phyloP scores from a whole-genome alignment of 2,329 filamentous ascomycete genomes.

The Penicillium concentricum region DNA sequence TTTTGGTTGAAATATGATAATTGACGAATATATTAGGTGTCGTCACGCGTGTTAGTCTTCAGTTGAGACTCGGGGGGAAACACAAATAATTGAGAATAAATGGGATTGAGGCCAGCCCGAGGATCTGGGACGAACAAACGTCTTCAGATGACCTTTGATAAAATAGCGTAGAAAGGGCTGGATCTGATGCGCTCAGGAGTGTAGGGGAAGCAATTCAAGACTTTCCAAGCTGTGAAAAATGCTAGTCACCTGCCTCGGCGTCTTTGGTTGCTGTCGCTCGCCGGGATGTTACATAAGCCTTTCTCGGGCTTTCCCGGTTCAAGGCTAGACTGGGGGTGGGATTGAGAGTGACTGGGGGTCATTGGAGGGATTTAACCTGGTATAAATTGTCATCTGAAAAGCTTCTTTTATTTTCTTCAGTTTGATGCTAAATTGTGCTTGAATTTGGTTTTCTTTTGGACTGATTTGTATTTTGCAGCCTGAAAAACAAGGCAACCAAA shows the following conservation, averaged over 20 bases:
- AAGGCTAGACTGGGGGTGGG: not conserved
- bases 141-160: slow-evolving; percentile 17
- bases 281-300: slow-evolving; percentile 23
- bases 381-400: not conserved
- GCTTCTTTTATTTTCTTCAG: not conserved
- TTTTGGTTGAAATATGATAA: slow-evolving; percentile 28
- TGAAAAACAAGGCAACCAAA: not conserved
- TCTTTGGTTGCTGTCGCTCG: slow-evolving; percentile 28
- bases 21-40: slow-evolving; percentile 18
- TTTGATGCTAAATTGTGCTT: not conserved
- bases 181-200: slow-evolving; percentile 27
- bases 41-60: slow-evolving; percentile 27
- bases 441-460: not conserved
- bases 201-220: slow-evolving; percentile 25
- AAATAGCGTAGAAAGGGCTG: slow-evolving; percentile 14
- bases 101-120: slow-evolving; percentile 31
- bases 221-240: slow-evolving; percentile 33
- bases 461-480: not conserved
- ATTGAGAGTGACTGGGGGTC: no score
- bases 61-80: slow-evolving; percentile 25
- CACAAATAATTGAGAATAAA: slow-evolving; percentile 20
- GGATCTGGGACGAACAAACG: slow-evolving; percentile 24
- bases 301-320: not conserved
- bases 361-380: not conserved
- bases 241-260: slow-evolving; percentile 33